Evolutionary conservation across 257 asterid genomes (phyloP), one percentile per base, ranked within the genome.

Genomic region (Petrea volubilis): DNA sequence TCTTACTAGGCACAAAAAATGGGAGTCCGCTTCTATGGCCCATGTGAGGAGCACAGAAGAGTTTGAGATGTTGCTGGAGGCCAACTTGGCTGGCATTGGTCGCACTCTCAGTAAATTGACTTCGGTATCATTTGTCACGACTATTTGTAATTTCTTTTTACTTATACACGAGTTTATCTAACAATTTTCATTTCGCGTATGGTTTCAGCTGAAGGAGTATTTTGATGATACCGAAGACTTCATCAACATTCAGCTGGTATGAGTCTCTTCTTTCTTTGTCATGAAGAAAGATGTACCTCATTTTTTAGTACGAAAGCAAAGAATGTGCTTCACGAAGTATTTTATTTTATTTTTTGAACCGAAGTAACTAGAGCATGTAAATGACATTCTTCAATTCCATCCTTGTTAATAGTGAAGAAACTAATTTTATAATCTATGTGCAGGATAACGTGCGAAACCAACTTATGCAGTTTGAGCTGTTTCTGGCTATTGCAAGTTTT

Each of bases 381-480:
- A 7, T 33, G 60, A 46, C 51, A 43, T 21, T 40, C 38, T 33
- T 33, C 5, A 38, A 38, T n/a, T n/a, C n/a, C n/a, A n/a, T n/a
- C n/a, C n/a, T n/a, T n/a, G n/a, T n/a, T n/a, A n/a, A n/a, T n/a
- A n/a, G n/a, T n/a, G n/a, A n/a, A n/a, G n/a, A n/a, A n/a, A 27
- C 50, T 25, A 73, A 52, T 17, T 0, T 52, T 23, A 28, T 28
- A 27, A 38, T 57, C 44, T 17, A 23, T 58, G 1, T 84, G 89
- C 95, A 92, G 99, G 99, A 95, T 79, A 95, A 91, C 11, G 99
- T 92, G 66, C 88, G 99, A 43, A 95, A 95, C 85, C 98, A 95
- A 87, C 97, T 92, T 69, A 90, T 95, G 61, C 99, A 91, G 80
- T 95, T 95, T 71, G 99, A 95, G 84, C 77, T 95, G 73, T 60